Evolutionary conservation across 169 alveolate genomes (phyloP), one percentile per base, ranked within the genome.

Genomic region (Eimeria praecox): DNA sequence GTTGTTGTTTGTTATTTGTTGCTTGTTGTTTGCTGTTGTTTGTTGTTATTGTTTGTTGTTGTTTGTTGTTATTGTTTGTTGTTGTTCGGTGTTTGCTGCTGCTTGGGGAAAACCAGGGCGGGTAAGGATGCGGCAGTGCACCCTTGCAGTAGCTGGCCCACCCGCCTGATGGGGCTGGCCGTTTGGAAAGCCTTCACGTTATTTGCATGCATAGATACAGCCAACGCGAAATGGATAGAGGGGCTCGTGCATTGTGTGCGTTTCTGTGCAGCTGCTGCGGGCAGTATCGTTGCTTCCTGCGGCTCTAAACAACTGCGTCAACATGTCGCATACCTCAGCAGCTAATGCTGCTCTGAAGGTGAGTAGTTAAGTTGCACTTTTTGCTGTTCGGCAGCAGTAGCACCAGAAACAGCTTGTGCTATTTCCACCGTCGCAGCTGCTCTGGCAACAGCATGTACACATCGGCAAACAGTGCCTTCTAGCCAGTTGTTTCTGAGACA

Each of bases 331-430:
- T 33, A 86, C 82, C 62, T 86, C 92, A 27, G 92, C 92, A 56
- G 78, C 92, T n/a, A 88, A 88, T 46, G 94, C 94, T 30, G 94
- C 94, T 12, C 85, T 88, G n/a, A 88, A 88, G 94, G 92, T 86
- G 92, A 44, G n/a, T 12, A 38, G 20, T 3, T 24, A 22, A 18
- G 62, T 22, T 44, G 64, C 38, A 44, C 22, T 22, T 44, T 4
- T 77, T 46, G 59, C 64, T 27, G 14, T 44, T 77, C 4, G 35
- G 42, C 40, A 38, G 27, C 59, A 20, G 87, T 77, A n/a, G 87
- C 87, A 20, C 27, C n/a, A n/a, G n/a, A n/a, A n/a, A n/a, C n/a
- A n/a, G n/a, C n/a, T 77, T 59, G 8, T 77, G 59, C 56, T 44
- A 44, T 77, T 44, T 69, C 35, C 49, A 27, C 42, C 42, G 77